Percentiles rank a stretch among this genome's conserved stretches.
Evolutionary conservation across 257 asterid species (phyloP).

Genomic region (Solanum appendiculatum): DNA sequence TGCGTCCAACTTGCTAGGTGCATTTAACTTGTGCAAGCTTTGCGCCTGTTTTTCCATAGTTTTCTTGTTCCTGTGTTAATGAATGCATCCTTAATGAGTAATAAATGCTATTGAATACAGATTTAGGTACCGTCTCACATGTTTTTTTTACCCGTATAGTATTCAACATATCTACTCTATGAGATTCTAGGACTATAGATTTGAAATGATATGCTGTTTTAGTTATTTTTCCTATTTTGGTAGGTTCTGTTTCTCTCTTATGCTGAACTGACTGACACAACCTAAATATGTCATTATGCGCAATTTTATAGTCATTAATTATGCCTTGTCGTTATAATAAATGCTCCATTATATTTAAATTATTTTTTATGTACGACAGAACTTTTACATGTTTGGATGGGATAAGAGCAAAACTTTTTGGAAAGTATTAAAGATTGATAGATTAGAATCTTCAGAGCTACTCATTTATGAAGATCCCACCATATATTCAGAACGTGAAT

Average conservation of each 20-base stretch:
- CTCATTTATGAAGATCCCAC: conserved; percentile 62
- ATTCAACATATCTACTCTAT: background rate
- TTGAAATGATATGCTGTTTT: background rate
- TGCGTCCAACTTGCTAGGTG: background rate
- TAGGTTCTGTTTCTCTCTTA: background rate
- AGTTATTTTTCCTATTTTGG: background rate
- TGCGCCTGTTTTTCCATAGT: background rate
- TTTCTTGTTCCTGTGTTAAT: background rate
- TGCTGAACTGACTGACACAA: background rate
- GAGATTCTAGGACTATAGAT: background rate
- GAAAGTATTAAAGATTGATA: conserved; percentile 75
- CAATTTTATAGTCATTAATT: background rate
- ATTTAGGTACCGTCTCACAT: background rate
- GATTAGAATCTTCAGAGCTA: conserved; percentile 64
- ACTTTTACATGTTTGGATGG: conserved; percentile 79
- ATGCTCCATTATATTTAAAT: background rate
- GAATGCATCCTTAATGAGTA: background rate
- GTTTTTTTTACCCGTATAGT: background rate
- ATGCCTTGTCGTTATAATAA: background rate
- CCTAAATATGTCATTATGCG: background rate
- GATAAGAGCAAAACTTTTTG: conserved; percentile 61
- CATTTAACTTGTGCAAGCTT: background rate
- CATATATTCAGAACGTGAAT: conserved; percentile 55
- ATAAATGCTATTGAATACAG: background rate
- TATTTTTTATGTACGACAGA: conserved; percentile 19